Percentiles rank a stretch among this genome's conserved stretches.
phyloP scores from a whole-genome alignment of 2,329 filamentous ascomycete genomes.

The Periconia macrospinosa region DNA sequence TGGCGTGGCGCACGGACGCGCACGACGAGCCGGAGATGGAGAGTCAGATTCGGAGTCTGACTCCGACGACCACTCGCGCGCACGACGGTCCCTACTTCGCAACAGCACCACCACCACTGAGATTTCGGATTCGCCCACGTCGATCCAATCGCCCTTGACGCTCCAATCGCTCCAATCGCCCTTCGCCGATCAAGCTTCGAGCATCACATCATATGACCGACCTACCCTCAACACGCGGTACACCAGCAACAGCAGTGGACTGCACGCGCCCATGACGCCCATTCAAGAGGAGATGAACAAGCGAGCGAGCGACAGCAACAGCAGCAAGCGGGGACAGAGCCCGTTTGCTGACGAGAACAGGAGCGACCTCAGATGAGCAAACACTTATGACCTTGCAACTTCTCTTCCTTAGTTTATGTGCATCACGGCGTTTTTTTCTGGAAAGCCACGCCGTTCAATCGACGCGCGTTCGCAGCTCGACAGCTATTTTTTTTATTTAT shows the following conservation, averaged over 20 bases:
- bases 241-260: conserved; percentile 29
- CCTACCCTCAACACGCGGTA: conserved; percentile 32
- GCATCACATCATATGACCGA: conserved; percentile 27
- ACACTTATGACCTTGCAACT: background rate
- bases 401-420: conserved; percentile 1
- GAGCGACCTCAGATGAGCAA: conserved; percentile 25
- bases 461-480: conserved; percentile 4
- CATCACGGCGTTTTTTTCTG: conserved; percentile 6
- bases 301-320: conserved; percentile 36
- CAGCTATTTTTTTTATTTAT: conserved; percentile 1
- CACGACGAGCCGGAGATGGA: conserved; percentile 23
- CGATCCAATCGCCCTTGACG: conserved; percentile 38
- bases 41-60: conserved; percentile 38
- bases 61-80: conserved; percentile 36
- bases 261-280: conserved; percentile 43
- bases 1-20: conserved; percentile 34
- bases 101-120: conserved; percentile 35
- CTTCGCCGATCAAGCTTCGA: conserved; percentile 33
- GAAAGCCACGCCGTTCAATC: conserved; percentile 14
- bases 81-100: conserved; percentile 33
- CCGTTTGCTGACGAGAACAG: conserved; percentile 39
- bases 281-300: conserved; percentile 51
- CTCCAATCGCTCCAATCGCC: conserved; percentile 32
- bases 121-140: conserved; percentile 39
- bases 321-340: conserved; percentile 34